Percentiles rank a stretch among this genome's conserved stretches.
phyloP scores from a whole-genome alignment of 2,329 filamentous ascomycete species.

The Diatrype stigma region DNA sequence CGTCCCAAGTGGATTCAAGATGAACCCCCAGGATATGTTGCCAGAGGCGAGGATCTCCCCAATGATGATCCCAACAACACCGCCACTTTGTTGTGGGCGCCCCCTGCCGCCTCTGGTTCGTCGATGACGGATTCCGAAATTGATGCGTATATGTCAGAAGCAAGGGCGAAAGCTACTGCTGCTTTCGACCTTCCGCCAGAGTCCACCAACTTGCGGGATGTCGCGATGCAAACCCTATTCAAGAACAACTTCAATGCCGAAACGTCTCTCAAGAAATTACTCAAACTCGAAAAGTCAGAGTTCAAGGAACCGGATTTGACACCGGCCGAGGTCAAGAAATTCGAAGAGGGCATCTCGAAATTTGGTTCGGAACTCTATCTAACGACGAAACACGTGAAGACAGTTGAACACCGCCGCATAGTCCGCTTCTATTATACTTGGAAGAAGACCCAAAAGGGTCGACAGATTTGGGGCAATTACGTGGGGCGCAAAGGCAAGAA shows the following conservation, averaged over 20 bases:
- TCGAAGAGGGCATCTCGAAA: constrained; percentile 86
- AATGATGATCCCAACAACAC: constrained; percentile 72
- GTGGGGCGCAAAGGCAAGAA: constrained; percentile 87
- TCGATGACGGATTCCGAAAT: constrained; percentile 54
- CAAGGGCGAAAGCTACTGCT: constrained; percentile 55
- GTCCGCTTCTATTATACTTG: constrained; percentile 96
- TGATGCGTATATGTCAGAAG: constrained; percentile 70
- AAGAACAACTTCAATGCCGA: constrained; percentile 67
- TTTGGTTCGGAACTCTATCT: constrained; percentile 85
- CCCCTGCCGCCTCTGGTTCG: constrained; percentile 53
- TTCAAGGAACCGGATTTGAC: constrained; percentile 83
- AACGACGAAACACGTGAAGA: constrained; percentile 82
- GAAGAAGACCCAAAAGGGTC: constrained; percentile 89
- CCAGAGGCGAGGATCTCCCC: constrained; percentile 72
- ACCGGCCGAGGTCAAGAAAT: constrained; percentile 76
- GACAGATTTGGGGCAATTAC: constrained; percentile 85
- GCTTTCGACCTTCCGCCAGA: constrained; percentile 66
- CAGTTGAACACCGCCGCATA: constrained; percentile 71
- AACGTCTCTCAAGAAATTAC: constrained; percentile 65
- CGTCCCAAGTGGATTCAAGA: constrained; percentile 93
- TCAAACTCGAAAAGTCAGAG: constrained; percentile 62
- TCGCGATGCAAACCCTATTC: constrained; percentile 71
- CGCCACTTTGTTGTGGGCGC: constrained; percentile 72
- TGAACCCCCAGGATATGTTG: constrained; percentile 79
- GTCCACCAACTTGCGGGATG: constrained; percentile 84